A percentile compares a stretch with the other conserved stretches of the same genome.
Conservation (phyloP, 1,284 basidiomycete species). For the Limonomyces culmigenus region DNA sequence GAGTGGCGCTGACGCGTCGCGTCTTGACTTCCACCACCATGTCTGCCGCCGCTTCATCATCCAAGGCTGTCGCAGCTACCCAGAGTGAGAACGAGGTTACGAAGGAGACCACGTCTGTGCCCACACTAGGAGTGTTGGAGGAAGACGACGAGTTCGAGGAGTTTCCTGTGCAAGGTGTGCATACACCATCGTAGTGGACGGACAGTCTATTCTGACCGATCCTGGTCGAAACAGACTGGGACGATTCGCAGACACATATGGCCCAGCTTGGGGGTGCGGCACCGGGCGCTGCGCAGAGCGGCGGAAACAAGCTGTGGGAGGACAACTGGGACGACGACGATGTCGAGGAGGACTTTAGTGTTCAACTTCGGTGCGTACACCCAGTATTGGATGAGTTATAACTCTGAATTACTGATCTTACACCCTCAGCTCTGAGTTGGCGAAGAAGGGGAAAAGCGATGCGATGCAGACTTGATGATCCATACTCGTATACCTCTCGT, state of each 20-base stretch:
- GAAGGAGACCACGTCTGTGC: too few species aligned
- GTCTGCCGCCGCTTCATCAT: too few species aligned
- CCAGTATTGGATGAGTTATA: background rate
- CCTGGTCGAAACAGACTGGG: slow-evolving; percentile 45
- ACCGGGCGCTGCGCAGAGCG: slow-evolving; percentile 55
- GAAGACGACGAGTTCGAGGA: slow-evolving; percentile 81
- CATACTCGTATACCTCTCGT: too few species aligned
- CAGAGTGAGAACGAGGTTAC: too few species aligned
- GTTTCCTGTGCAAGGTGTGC: slow-evolving; percentile 52
- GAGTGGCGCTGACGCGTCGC: too few species aligned
- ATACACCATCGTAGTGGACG: background rate
- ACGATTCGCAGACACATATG: slow-evolving; percentile 67
- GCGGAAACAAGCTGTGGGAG: slow-evolving; percentile 86
- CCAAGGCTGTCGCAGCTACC: too few species aligned
- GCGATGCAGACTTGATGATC: slow-evolving; percentile 41
- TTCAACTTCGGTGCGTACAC: slow-evolving; percentile 69
- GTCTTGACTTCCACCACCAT: too few species aligned
- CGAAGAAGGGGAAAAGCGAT: slow-evolving; percentile 38
- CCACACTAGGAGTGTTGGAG: slow-evolving; percentile 57
- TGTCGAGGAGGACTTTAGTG: slow-evolving; percentile 93
- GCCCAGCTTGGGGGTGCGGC: slow-evolving; percentile 57
- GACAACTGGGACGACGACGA: slow-evolving; percentile 99
- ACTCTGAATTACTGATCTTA: background rate
- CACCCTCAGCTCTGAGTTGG: slow-evolving; percentile 40
- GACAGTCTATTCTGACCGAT: background rate